Conservation (phyloP, 2,329 filamentous ascomycete species). For the Talaromyces rugulosus region DNA sequence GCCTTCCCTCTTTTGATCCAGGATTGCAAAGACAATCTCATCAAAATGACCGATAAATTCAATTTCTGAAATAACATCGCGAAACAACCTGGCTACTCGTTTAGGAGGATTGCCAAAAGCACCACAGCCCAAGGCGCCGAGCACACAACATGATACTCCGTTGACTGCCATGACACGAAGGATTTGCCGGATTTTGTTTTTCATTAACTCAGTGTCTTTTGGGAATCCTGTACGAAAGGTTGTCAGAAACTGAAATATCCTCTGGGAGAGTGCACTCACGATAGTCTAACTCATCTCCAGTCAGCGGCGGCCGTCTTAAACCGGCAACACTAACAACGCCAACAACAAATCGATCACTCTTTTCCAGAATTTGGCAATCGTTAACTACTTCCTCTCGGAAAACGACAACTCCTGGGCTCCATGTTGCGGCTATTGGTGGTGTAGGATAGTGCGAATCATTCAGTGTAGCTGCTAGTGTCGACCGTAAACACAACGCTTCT, state of each 20-base stretch:
- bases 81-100: not conserved
- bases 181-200: not conserved
- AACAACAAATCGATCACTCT: not conserved
- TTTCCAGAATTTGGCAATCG: not conserved
- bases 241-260: not conserved
- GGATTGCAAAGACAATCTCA: not conserved
- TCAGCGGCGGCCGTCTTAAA: not conserved
- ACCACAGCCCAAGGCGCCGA: slow-evolving; percentile 3
- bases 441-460: slow-evolving; percentile 45
- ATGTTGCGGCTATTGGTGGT: slow-evolving; percentile 44
- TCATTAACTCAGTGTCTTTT: not conserved
- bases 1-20: not conserved
- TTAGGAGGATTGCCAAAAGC: not conserved
- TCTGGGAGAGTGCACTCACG: not conserved
- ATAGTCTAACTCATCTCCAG: not conserved
- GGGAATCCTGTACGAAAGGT: not conserved
- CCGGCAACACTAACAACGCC: slow-evolving; percentile 5
- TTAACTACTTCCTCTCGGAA: not conserved
- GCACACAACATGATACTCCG: not conserved
- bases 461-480: slow-evolving; percentile 24
- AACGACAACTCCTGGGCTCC: slow-evolving; percentile 47
- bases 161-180: not conserved
- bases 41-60: not conserved
- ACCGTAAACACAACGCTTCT: slow-evolving; percentile 59
- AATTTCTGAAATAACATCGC: not conserved